phyloP scores from a whole-genome alignment of 148 eudicot genomes.

The Diospyros kaki region DNA sequence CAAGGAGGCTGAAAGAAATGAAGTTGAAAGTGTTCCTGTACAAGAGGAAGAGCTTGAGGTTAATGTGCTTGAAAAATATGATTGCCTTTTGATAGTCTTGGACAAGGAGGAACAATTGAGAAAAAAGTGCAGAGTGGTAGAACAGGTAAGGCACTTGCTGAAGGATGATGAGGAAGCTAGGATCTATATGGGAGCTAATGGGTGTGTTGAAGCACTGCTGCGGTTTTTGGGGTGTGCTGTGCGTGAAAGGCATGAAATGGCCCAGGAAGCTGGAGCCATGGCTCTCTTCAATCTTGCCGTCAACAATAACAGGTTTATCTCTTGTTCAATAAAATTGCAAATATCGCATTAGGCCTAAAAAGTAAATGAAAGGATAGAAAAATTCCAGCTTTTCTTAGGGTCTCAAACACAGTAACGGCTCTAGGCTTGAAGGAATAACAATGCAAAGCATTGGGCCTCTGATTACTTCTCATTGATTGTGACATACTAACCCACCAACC shows the following conservation, averaged over 20 bases:
- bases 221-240: slow-evolving; percentile 61
- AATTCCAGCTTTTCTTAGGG: no score
- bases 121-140: slow-evolving; percentile 27
- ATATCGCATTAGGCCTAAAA: no score
- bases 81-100: slow-evolving; percentile 49
- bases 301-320: slow-evolving; percentile 80
- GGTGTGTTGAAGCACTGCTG: slow-evolving; percentile 82
- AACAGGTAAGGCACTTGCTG: no score
- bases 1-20: slow-evolving; percentile 59
- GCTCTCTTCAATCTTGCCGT: slow-evolving; percentile 97
- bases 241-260: slow-evolving; percentile 40
- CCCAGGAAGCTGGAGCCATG: slow-evolving; percentile 88
- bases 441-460: no score
- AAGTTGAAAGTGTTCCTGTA: slow-evolving; percentile 38
- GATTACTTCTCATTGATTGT: no score
- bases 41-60: slow-evolving; percentile 42
- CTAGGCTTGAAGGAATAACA: no score
- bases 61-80: slow-evolving; percentile 43
- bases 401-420: no score
- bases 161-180: slow-evolving; percentile 95
- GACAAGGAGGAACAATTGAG: slow-evolving; percentile 39
- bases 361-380: no score
- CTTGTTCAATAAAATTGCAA: slow-evolving; percentile 1
- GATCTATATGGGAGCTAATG: slow-evolving; percentile 88
- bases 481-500: no score